A percentile compares a stretch with the other conserved stretches of the same genome.
These are phyloP conservation scores for Phytophthora pluvialis DNA, from an alignment of 352 stramenopile species.

Conservation along the genomic window DNA sequence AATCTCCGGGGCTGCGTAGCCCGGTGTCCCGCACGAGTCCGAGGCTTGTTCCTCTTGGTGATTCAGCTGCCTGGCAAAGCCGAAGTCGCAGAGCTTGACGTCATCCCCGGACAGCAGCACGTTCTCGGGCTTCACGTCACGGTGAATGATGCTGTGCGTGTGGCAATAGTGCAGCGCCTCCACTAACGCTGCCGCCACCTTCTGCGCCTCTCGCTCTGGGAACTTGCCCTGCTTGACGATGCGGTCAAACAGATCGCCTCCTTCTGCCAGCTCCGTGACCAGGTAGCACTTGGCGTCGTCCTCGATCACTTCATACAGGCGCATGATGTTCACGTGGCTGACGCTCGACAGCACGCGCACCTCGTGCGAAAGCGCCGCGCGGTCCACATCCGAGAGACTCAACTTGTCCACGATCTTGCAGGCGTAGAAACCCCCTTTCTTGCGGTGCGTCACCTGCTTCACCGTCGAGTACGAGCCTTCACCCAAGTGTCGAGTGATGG, in stretches of 20 bases:
- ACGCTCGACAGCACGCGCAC: slow-evolving; percentile 74
- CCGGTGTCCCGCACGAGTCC: slow-evolving; percentile 85
- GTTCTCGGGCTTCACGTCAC: slow-evolving; percentile 89
- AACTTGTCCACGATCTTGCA: slow-evolving; percentile 90
- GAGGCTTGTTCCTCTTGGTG: slow-evolving; percentile 67
- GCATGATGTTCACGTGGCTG: slow-evolving; percentile 91
- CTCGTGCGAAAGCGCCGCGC: slow-evolving; percentile 75
- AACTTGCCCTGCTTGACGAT: slow-evolving; percentile 88
- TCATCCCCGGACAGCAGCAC: slow-evolving; percentile 75
- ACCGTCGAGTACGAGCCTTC: slow-evolving; percentile 90
- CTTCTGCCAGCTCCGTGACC: slow-evolving; percentile 96
- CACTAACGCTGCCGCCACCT: slow-evolving; percentile 74
- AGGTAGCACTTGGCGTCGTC: slow-evolving; percentile 97
- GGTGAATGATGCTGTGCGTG: slow-evolving; percentile 84
- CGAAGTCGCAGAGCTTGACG: slow-evolving; percentile 89
- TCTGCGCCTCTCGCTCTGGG: slow-evolving; percentile 65
- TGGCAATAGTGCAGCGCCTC: slow-evolving; percentile 94
- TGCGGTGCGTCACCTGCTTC: slow-evolving; percentile 87
- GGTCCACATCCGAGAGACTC: slow-evolving; percentile 74
- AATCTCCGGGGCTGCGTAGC: slow-evolving; percentile 87
- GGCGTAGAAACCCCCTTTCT: slow-evolving; percentile 71
- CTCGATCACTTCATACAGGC: slow-evolving; percentile 94
- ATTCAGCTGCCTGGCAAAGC: slow-evolving; percentile 78
- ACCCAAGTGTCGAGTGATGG: slow-evolving; percentile 80
- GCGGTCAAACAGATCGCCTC: slow-evolving; percentile 89